Conservation (phyloP, 2,329 filamentous ascomycete genomes). For the Aspergillus brunneoviolaceus region DNA sequence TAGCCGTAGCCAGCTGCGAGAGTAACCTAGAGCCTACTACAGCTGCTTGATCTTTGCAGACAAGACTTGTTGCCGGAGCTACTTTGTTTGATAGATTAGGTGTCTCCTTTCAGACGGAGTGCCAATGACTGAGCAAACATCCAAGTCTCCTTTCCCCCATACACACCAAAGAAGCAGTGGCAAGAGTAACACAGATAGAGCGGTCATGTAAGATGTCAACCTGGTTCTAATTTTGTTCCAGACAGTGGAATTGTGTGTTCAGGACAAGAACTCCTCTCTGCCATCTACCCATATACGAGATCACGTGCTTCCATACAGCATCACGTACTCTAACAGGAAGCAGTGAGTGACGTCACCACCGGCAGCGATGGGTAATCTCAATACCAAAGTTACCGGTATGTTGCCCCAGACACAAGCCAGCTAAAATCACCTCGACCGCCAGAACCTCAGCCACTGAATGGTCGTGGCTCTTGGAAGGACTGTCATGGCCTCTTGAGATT, state of each 20-base stretch:
- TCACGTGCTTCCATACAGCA: not conserved
- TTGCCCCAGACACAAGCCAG: not conserved
- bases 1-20: not conserved
- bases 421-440: not conserved
- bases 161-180: not conserved
- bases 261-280: not conserved
- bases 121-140: not conserved
- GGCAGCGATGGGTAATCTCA: not conserved
- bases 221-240: not conserved
- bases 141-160: not conserved
- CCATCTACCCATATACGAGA: not conserved
- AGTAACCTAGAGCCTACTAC: too few relatives aligned
- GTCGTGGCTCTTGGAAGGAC: not conserved
- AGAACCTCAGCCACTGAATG: slow-evolving; percentile 1
- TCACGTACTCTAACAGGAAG: not conserved
- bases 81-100: not conserved
- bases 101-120: not conserved
- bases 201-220: not conserved
- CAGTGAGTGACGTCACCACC: not conserved
- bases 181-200: not conserved
- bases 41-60: not conserved
- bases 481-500: slow-evolving; percentile 1
- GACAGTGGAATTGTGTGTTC: too few relatives aligned
- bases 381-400: slow-evolving; percentile 2
- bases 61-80: not conserved